These are phyloP conservation scores for Mycena metata DNA, from an alignment of 768 basidiomycete genomes.

Conservation along the genomic window DNA sequence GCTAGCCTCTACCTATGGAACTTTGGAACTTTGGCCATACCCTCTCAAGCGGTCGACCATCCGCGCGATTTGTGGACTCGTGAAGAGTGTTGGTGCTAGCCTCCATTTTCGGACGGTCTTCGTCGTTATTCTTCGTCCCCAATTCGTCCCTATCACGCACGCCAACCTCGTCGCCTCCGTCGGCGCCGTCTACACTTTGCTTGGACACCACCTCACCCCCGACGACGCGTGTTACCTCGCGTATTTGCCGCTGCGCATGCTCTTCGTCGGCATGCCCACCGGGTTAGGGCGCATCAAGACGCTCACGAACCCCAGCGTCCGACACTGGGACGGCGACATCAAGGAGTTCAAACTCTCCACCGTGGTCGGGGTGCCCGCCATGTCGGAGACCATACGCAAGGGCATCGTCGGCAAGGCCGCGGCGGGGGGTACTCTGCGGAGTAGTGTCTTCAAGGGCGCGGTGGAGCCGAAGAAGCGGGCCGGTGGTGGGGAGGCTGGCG, in stretches of 20 bases:
- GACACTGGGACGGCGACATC: constrained; percentile 90
- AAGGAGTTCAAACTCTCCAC: constrained; percentile 86
- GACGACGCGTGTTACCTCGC: constrained; percentile 87
- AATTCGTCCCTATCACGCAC: constrained; percentile 90
- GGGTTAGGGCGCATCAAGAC: constrained; percentile 98
- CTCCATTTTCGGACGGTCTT: no score
- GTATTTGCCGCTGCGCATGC: constrained; percentile 85
- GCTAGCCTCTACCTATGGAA: no score
- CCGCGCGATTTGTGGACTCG: no score
- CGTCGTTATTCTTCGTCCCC: no score
- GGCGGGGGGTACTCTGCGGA: constrained; percentile 73
- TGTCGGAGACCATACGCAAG: constrained; percentile 98
- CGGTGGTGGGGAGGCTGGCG: constrained; percentile 73
- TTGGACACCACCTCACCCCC: constrained; percentile 73
- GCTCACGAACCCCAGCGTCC: constrained; percentile 92
- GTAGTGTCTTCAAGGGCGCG: constrained; percentile 84
- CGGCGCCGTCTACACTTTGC: constrained; percentile 81
- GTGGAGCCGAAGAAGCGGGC: constrained; percentile 80
- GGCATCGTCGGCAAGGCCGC: constrained; percentile 90
- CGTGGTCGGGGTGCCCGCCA: constrained; percentile 95
- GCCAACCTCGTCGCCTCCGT: constrained; percentile 88
- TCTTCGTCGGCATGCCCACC: constrained; percentile 82
- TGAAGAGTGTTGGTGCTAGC: no score
- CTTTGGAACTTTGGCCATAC: no score
- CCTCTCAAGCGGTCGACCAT: no score